Evolutionary conservation across 345 rosid genomes (phyloP), one percentile per base, ranked within the genome.

Genomic region (Conringia planisiliqua): DNA sequence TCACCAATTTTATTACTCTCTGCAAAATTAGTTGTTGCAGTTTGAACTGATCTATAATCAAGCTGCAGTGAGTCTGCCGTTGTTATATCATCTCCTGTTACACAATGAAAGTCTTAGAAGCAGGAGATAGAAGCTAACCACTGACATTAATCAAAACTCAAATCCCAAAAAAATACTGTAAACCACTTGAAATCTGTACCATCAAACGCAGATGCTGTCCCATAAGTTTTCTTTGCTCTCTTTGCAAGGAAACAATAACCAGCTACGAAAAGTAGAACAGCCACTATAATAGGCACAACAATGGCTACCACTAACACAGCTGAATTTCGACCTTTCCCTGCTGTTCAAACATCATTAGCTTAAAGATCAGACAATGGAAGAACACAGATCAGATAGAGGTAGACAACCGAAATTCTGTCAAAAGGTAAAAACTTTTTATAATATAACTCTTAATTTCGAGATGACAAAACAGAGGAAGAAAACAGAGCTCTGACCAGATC

Each of bases 1-100:
- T 66, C 70, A 35, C 93, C 95, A 40, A 89, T 79, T 71, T 83
- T 84, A 64, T 85, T 84, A 18, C 74, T 43, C 13, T 26, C 63
- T 5, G 89, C 77, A 80, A 89, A 89, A 17, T 80, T 61, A 17
- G 78, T 20, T 3, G 91, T 85, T 12, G 93, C 91, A 22, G 59
- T 58, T 84, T 81, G 67, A 13, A 87, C 79, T 8, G 79, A 61
- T 17, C 20, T 71, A 1, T 85, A 72, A 51, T 84, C 86, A 0
- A 69, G 78, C 59, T 89, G 88, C 69, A 87, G 70, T 3, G 88
- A 80, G 24, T 86, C 89, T 61, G 43, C 68, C 3, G 60, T 68
- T 17, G 79, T 62, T 17, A 81, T 80, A 4, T 82, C 83, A 48
- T 72, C 74, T 38, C 20, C 70, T 71, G 10, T 86, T 86, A 16